Evolutionary conservation across 2,329 filamentous ascomycete genomes (phyloP).

Genomic region (Alternaria gaisen): DNA sequence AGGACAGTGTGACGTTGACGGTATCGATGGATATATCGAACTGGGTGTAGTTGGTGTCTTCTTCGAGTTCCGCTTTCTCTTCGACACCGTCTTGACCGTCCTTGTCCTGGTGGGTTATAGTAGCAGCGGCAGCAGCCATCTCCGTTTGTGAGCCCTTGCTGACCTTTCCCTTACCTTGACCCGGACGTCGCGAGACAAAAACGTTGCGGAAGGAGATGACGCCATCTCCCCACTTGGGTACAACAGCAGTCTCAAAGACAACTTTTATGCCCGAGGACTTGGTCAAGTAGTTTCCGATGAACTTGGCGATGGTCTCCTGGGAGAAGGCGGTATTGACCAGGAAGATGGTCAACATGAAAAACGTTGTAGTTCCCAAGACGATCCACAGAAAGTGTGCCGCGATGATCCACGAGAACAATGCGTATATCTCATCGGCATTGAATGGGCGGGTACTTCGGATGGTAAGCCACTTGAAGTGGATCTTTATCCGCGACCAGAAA

Average conservation of each 20-base stretch:
- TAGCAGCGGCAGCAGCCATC: constrained; percentile 85
- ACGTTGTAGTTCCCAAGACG: constrained; percentile 95
- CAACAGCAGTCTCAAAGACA: constrained; percentile 96
- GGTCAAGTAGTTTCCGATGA: constrained; percentile 95
- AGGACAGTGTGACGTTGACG: constrained; percentile 95
- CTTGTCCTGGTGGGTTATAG: constrained; percentile 63
- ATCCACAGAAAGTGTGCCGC: constrained; percentile 95
- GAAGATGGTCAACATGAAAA: constrained; percentile 90
- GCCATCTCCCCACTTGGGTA: constrained; percentile 92
- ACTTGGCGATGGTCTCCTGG: constrained; percentile 92
- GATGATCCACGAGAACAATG: constrained; percentile 94
- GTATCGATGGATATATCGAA: constrained; percentile 95
- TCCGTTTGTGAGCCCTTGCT: constrained; percentile 89
- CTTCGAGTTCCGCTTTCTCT: constrained; percentile 64
- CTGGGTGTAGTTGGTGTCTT: constrained; percentile 97
- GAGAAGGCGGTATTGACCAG: constrained; percentile 96
- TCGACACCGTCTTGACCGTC: constrained; percentile 36
- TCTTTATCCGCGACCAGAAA: constrained; percentile 88
- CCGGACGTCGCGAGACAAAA: constrained; percentile 90
- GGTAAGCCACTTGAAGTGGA: constrained; percentile 97
- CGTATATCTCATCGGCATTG: constrained; percentile 95
- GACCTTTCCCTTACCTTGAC: constrained; percentile 81
- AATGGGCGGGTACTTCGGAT: constrained; percentile 93
- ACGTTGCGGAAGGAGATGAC: constrained; percentile 98
- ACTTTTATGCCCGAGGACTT: constrained; percentile 92